These are phyloP conservation scores for Chlorophyllum brunneum DNA, from an alignment of 768 basidiomycete species.

Conservation along the genomic window DNA sequence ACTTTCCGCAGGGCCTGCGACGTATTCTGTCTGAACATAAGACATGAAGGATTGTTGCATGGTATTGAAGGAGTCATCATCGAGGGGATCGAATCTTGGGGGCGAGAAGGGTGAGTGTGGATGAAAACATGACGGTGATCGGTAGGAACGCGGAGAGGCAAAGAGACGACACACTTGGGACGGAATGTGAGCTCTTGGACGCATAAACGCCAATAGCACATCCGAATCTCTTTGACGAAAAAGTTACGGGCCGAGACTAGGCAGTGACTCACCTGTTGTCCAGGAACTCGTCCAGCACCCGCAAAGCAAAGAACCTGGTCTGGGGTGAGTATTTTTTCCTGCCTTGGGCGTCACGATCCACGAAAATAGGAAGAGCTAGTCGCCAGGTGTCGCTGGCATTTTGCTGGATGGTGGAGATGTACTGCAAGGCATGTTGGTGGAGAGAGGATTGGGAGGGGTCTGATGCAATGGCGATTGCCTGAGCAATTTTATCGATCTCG, in stretches of 20 bases:
- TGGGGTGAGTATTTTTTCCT: conserved; percentile 63
- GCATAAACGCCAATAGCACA: conserved; percentile 4
- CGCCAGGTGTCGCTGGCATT: conserved; percentile 78
- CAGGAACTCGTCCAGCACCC: conserved; percentile 78
- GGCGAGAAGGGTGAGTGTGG: conserved; percentile 9
- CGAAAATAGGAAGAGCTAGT: conserved; percentile 72
- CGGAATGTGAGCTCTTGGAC: not conserved
- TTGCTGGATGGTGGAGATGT: conserved; percentile 72
- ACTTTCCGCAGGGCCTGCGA: conserved; percentile 79
- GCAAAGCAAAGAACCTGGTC: conserved; percentile 76
- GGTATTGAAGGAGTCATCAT: conserved; percentile 64
- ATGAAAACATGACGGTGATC: not conserved
- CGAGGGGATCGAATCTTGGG: conserved; percentile 59
- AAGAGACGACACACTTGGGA: not conserved
- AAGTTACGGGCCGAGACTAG: not conserved
- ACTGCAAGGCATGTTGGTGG: conserved; percentile 85
- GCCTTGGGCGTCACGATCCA: conserved; percentile 57
- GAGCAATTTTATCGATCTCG: conserved; percentile 72
- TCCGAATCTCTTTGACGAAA: conserved; percentile 3
- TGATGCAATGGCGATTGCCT: conserved; percentile 86
- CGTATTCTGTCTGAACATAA: conserved; percentile 88
- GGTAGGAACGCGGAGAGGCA: not conserved
- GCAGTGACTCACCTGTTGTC: conserved; percentile 66
- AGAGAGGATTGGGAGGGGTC: conserved; percentile 68
- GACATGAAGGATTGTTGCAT: conserved; percentile 74